phyloP scores from a whole-genome alignment of 148 eudicot genomes.

The Persicaria maculosa region DNA sequence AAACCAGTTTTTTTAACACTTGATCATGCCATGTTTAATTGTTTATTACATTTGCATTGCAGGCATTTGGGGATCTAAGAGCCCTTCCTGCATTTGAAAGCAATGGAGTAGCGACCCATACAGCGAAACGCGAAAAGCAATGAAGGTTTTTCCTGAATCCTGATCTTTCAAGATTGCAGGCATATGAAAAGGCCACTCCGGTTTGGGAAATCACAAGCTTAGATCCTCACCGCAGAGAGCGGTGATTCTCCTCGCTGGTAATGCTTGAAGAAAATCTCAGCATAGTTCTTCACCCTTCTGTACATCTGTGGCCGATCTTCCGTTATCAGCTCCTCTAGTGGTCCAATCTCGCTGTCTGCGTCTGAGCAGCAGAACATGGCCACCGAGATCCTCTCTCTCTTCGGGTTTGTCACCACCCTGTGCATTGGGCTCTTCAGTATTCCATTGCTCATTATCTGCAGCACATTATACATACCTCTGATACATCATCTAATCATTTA shows the following conservation, averaged over 20 bases:
- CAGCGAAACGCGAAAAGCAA: background rate
- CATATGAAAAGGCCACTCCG: background rate
- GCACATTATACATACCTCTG: background rate
- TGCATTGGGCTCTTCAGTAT: no score
- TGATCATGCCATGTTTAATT: background rate
- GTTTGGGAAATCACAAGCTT: background rate
- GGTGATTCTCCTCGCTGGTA: slow-evolving; percentile 6
- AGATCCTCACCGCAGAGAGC: background rate
- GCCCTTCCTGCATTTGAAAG: background rate
- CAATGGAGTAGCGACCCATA: background rate
- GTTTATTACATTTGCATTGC: background rate
- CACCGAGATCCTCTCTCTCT: slow-evolving; percentile 33
- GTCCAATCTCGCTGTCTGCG: slow-evolving; percentile 32
- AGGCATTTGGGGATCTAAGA: background rate
- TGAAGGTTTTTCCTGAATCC: no score
- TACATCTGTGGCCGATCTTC: slow-evolving; percentile 33
- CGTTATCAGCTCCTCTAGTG: slow-evolving; percentile 29
- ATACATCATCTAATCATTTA: background rate
- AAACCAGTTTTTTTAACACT: background rate
- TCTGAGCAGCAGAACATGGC: slow-evolving; percentile 30
- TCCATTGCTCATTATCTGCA: slow-evolving; percentile 41
- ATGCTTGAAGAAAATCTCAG: slow-evolving; percentile 11
- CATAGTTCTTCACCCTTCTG: slow-evolving; percentile 17
- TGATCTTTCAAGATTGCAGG: background rate
- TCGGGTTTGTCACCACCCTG: slow-evolving; percentile 37